Evolutionary conservation across 306 rosid species (phyloP).

Genomic region (Castanea sativa): DNA sequence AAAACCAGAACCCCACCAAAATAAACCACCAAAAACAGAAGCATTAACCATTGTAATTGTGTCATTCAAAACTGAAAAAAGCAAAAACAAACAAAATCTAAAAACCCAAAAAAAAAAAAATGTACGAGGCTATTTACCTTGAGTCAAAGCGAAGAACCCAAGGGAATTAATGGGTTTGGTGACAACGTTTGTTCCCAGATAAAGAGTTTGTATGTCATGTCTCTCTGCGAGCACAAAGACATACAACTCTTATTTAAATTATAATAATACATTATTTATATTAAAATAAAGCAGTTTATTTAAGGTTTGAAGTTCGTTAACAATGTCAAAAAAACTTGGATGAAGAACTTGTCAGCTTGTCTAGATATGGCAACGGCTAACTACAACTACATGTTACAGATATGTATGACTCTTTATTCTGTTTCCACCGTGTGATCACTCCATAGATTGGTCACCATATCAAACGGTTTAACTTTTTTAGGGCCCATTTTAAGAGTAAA

Average conservation of each 20-base stretch:
- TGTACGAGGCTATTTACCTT: constrained; percentile 14
- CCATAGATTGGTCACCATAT: too few species aligned
- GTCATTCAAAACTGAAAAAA: too few species aligned
- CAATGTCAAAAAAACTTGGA: too few species aligned
- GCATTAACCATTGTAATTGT: too few species aligned
- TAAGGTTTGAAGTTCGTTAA: too few species aligned
- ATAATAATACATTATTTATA: not conserved
- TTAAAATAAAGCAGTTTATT: too few species aligned
- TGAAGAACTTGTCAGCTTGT: not conserved
- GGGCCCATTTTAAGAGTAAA: too few species aligned
- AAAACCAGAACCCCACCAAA: not conserved
- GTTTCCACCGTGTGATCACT: too few species aligned
- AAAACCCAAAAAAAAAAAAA: constrained; percentile 2
- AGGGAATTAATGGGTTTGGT: constrained; percentile 15
- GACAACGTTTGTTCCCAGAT: constrained; percentile 35
- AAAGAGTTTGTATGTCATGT: constrained; percentile 28
- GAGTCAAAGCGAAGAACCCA: constrained; percentile 40
- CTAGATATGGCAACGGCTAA: not conserved
- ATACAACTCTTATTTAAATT: not conserved
- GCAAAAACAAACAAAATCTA: not conserved
- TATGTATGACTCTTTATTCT: too few species aligned
- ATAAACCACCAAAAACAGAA: not conserved
- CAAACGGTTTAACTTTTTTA: too few species aligned
- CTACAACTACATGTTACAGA: not conserved
- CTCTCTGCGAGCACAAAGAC: constrained; percentile 29